Base-by-base conservation (phyloP, 2,329 filamentous ascomycete genomes). In the Trichoderma cornu-damae region DNA sequence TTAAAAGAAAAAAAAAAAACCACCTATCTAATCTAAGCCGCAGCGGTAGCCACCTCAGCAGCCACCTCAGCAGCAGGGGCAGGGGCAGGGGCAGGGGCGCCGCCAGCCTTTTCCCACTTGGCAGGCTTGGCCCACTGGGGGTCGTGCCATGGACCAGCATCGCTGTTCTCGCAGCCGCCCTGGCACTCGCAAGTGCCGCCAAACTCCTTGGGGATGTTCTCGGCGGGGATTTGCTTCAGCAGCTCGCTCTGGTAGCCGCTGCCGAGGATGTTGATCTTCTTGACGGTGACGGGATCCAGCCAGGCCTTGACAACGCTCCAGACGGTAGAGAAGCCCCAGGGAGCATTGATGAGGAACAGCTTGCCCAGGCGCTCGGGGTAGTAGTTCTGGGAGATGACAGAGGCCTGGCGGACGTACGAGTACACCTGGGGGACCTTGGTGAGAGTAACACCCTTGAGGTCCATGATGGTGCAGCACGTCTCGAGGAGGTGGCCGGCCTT, bases 391-490 rank as follows among this genome's bases (percentile, higher is more conserved):
- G 90, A 96, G 76, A 99, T 89, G 72, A 79, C 86, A 32, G 90
- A 94, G 44, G 90, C 91, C 71, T 88, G 83, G 68, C 84, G 84
- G 65, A 99, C 83, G 78, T 96, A 97, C 55, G 84, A 82, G 79
- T 95, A 96, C 59, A 96, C 93, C 61, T 88, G 87, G 61, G 85
- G 82, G 42, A 90, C 86, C 75, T 88, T 94, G 71, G 80, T 81
- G 66, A 97, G 77, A 59, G 90, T 90, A 22, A 99, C 92, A 61
- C 92, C 92, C 79, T 96, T 96, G 73, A 96, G 82, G 75, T 99
- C 94, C 87, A 97, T 94, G 76, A 99, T 91, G 63, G 89, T 93
- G 85, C 94, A 97, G 79, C 90, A 96, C 22, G 94, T 99, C 80
- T 99, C 94, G 68, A 96, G 87, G 58, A 99, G 85, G 69, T 87